Evolutionary conservation across 495 filamentous ascomycete species (phyloP), one percentile per base, ranked within the genome.

Genomic region (Penicillium manginii): DNA sequence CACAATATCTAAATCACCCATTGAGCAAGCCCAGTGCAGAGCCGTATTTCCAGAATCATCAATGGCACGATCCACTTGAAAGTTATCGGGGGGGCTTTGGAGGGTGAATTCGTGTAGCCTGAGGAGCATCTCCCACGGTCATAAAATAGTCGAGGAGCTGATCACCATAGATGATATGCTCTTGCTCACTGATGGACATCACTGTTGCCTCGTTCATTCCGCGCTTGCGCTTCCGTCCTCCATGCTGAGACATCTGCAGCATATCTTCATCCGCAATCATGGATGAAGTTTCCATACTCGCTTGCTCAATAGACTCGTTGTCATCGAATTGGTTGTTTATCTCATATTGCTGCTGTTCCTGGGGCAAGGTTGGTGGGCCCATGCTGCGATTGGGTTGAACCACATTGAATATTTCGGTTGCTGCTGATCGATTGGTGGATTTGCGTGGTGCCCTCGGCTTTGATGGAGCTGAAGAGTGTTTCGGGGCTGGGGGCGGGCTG

Each of bases 11-110:
- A 97, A 76, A 65, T 98, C 94, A 40, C 93, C 94, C 94, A 98
- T 98, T n/a, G 94, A 89, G 57, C 91, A 89, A 17, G 92, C 94
- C 94, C 94, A 98, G 68, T 98, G 94, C 55, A 98, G 81, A 3
- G 92, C 92, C 2, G 90, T 93, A 64, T 97, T 92, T 4, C 85
- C 84, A 50, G 93, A 91, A 18, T 90, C 86, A 65, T 98, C 94
- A 63, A 98, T 96, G 26, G 86, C 76, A 68, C 91, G 89, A 74
- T 98, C 87, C 14, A 96, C 86, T 59, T 96, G 85, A 68, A 94
- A 96, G 63, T 91, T 86, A 15, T 82, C 71, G 0, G 94, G 94
- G 94, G 8, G 93, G 91, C 42, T 87, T 81, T 7, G 92, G 92
- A 21, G 88, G 88, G 31, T 86, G 80, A 2, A 81, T 67, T 11